These are phyloP conservation scores for Immersiporthe knoxdaviesiana DNA, from an alignment of 2,329 filamentous ascomycete genomes.

Conservation along the genomic window DNA sequence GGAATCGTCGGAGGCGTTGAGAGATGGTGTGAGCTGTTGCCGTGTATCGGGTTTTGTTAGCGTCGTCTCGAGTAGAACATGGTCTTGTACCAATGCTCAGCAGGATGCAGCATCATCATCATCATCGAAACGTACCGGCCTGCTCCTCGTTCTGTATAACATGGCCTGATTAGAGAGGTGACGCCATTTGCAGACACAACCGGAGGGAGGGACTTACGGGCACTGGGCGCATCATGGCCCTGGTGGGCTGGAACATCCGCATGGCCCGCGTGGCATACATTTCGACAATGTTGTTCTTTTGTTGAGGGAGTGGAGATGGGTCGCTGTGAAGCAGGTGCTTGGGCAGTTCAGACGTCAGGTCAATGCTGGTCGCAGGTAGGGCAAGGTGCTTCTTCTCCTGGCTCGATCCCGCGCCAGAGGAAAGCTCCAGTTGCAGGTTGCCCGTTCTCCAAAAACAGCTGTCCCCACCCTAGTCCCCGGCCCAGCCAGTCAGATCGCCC, in stretches of 20 bases:
- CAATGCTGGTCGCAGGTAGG: conserved; percentile 25
- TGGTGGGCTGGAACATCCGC: conserved; percentile 68
- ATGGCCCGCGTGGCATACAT: conserved; percentile 70
- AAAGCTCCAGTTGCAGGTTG: conserved; percentile 17
- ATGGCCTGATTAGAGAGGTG: conserved; percentile 40
- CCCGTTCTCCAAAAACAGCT: conserved; percentile 15
- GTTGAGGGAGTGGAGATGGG: conserved; percentile 38
- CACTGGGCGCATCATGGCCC: conserved; percentile 69
- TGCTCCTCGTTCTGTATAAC: conserved; percentile 65
- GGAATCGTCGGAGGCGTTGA: conserved; percentile 87
- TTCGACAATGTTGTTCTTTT: conserved; percentile 39
- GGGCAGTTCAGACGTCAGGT: conserved; percentile 30
- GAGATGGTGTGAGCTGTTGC: conserved; percentile 88
- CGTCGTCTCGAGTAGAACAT: conserved; percentile 12
- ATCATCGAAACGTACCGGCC: conserved; percentile 58
- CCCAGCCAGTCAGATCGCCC: conserved; percentile 29
- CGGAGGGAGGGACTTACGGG: conserved; percentile 62
- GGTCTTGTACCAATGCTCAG: conserved; percentile 24
- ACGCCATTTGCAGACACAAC: conserved; percentile 9
- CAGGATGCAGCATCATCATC: neutral
- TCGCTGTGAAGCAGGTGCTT: conserved; percentile 14
- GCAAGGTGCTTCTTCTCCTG: conserved; percentile 16
- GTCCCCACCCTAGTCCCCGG: conserved; percentile 24
- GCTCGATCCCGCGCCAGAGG: conserved; percentile 22
- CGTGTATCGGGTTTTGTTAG: conserved; percentile 15